These are phyloP conservation scores for Rubia peregrina DNA, from an alignment of 305 asterid species.

Conservation along the genomic window DNA sequence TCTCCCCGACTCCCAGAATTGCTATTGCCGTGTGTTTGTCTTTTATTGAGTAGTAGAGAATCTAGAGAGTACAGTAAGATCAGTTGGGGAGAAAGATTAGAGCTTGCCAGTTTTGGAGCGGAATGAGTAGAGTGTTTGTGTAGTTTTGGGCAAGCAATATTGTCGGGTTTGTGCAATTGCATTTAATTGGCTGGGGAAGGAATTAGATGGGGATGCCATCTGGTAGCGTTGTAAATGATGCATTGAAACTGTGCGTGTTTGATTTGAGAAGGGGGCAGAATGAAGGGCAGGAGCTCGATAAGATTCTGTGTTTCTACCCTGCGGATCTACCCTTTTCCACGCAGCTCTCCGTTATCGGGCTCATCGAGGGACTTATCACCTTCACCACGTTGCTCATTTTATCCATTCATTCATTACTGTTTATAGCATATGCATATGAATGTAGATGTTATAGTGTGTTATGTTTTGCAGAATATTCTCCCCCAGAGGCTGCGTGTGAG, in stretches of 20 bases:
- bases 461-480: conserved; percentile 69
- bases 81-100: too few species aligned
- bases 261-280: conserved; percentile 94
- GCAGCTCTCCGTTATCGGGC: conserved; percentile 87
- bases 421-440: neutral
- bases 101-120: too few species aligned
- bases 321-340: conserved; percentile 59
- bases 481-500: conserved; percentile 91
- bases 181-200: neutral
- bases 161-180: neutral
- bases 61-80: too few species aligned
- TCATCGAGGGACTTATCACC: conserved; percentile 76
- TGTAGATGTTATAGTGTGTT: neutral
- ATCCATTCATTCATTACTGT: neutral
- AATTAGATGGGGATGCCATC: conserved; percentile 56
- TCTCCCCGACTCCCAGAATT: too few species aligned
- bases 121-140: too few species aligned
- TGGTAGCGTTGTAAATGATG: conserved; percentile 43
- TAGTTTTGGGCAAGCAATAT: neutral
- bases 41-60: too few species aligned
- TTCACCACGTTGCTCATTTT: conserved; percentile 55
- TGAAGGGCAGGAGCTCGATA: conserved; percentile 95
- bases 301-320: conserved; percentile 86
- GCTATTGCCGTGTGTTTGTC: too few species aligned
- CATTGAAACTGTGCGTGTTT: conserved; percentile 69